These are phyloP conservation scores for Brassica rapa DNA, from an alignment of 345 rosid species.

Conservation along the genomic window DNA sequence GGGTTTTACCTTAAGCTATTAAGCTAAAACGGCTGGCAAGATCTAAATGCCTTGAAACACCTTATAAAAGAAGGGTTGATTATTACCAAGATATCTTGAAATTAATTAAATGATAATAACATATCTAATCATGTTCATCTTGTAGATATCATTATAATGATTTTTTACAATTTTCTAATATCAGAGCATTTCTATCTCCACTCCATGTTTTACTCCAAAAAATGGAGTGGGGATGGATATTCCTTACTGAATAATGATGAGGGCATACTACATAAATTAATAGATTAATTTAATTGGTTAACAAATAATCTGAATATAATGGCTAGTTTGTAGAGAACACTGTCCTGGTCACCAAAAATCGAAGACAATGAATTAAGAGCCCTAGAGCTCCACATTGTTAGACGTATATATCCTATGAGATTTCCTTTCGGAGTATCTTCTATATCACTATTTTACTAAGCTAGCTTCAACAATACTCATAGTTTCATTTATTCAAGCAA, in stretches of 20 bases:
- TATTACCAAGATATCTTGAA: conserved; percentile 23
- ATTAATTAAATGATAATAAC: neutral
- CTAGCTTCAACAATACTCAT: conserved; percentile 40
- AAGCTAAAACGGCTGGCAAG: neutral
- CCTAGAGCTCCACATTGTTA: conserved; percentile 10
- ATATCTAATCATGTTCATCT: conserved; percentile 19
- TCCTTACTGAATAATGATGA: too few relatives aligned
- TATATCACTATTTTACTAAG: conserved; percentile 19
- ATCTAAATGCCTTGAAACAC: neutral
- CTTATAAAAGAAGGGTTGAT: conserved; percentile 9
- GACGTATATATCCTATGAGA: conserved; percentile 15
- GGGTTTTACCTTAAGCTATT: neutral
- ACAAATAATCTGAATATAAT: too few relatives aligned
- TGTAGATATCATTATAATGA: conserved; percentile 33
- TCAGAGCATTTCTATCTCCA: too few relatives aligned
- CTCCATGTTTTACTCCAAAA: too few relatives aligned
- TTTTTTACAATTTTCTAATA: too few relatives aligned
- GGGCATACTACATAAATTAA: too few relatives aligned
- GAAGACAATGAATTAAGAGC: conserved; percentile 16
- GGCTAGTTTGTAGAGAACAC: too few relatives aligned
- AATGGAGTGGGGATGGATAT: too few relatives aligned
- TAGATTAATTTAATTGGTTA: too few relatives aligned
- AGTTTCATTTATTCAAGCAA: conserved; percentile 37
- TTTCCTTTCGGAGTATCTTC: conserved; percentile 18
- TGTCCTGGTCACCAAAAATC: conserved; percentile 8